phyloP scores from a whole-genome alignment of 495 filamentous ascomycete genomes.

The Hapsidospora chrysogenum region DNA sequence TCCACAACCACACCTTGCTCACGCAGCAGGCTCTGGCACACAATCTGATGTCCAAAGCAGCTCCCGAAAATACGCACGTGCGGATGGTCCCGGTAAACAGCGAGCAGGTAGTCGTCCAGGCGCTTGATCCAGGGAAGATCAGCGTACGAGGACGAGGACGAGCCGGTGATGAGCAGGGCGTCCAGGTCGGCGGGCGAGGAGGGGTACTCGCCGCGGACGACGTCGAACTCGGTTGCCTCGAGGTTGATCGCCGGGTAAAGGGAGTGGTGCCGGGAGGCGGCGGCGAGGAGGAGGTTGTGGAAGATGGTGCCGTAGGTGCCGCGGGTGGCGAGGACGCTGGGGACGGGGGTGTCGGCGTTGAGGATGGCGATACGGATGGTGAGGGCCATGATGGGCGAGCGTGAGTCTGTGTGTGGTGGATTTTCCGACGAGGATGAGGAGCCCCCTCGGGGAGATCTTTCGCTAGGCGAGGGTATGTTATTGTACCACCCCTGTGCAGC shows the following conservation, averaged over 20 bases:
- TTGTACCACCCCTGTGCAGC: no score
- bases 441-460: no score
- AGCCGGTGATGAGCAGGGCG: constrained; percentile 1
- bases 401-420: no score
- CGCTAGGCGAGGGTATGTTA: no score
- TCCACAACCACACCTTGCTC: constrained; percentile 9
- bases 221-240: background rate
- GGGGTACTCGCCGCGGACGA: constrained; percentile 3
- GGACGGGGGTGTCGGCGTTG: constrained; percentile 51
- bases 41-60: constrained; percentile 32
- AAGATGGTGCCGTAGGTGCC: constrained; percentile 56
- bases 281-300: constrained; percentile 28
- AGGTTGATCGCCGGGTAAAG: background rate
- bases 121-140: background rate
- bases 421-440: no score
- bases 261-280: background rate
- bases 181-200: background rate
- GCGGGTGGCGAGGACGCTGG: constrained; percentile 36
- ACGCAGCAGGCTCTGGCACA: constrained; percentile 23
- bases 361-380: constrained; percentile 54
- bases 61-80: constrained; percentile 28
- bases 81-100: constrained; percentile 17
- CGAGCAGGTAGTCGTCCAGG: background rate
- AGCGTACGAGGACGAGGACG: constrained; percentile 2
- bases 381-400: background rate